A percentile compares a stretch with the other conserved stretches of the same genome.
phyloP scores from a whole-genome alignment of 176 grass and related monocot genomes.

The Hordeum marinum region DNA sequence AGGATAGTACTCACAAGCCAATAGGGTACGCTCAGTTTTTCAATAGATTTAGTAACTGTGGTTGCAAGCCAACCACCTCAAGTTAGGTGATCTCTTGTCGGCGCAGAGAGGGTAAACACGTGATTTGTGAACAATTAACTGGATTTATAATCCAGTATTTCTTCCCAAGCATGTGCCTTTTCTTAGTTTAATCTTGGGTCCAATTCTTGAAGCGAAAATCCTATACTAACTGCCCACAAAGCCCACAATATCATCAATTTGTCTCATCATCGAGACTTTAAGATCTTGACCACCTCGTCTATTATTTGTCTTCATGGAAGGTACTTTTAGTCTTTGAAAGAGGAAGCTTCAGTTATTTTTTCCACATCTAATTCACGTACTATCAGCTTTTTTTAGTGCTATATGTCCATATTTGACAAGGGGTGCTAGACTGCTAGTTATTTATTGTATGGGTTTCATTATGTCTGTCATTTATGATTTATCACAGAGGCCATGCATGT shows the following conservation, averaged over 20 bases:
- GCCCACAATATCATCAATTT: slow-evolving; percentile 35
- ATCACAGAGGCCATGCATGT: slow-evolving; percentile 13
- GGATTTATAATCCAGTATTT: slow-evolving; percentile 49
- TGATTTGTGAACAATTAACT: slow-evolving; percentile 28
- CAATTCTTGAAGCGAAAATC: slow-evolving; percentile 20
- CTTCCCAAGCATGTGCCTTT: slow-evolving; percentile 30
- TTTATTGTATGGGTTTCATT: neutral
- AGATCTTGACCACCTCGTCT: slow-evolving; percentile 17
- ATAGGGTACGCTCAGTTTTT: slow-evolving; percentile 35
- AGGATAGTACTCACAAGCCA: neutral
- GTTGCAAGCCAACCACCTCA: slow-evolving; percentile 35
- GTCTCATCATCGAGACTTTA: slow-evolving; percentile 32
- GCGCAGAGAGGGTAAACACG: slow-evolving; percentile 22
- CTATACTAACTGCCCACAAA: slow-evolving; percentile 31
- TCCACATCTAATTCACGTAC: neutral
- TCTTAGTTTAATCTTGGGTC: slow-evolving; percentile 32
- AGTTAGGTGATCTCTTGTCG: slow-evolving; percentile 36
- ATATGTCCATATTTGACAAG: neutral
- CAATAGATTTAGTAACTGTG: slow-evolving; percentile 20
- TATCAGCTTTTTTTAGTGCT: neutral
- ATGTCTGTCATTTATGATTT: slow-evolving; percentile 16
- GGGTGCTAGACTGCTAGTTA: neutral
- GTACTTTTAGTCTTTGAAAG: neutral
- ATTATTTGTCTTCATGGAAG: slow-evolving; percentile 7
- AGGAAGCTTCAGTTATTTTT: neutral